Percentiles rank a stretch among this genome's conserved stretches.
phyloP scores from a whole-genome alignment of 2,329 filamentous ascomycete species.

The Hymenoscyphus linearis region DNA sequence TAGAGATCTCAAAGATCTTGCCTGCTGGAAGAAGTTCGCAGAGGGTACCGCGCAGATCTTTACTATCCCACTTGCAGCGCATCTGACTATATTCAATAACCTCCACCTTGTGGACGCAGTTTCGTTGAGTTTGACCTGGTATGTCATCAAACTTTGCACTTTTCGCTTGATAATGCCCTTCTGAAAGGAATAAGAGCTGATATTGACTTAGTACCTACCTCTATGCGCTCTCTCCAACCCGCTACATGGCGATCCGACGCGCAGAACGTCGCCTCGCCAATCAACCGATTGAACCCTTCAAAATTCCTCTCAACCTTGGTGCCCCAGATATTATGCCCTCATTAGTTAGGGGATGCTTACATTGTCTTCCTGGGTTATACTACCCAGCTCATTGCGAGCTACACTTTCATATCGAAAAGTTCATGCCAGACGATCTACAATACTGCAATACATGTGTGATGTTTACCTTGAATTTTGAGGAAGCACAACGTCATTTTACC shows the following conservation, averaged over 20 bases:
- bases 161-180: background rate
- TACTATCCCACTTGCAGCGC: conserved; percentile 17
- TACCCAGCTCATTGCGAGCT: conserved; percentile 27
- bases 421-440: background rate
- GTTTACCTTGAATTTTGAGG: background rate
- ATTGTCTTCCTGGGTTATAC: conserved; percentile 24
- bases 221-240: conserved; percentile 12
- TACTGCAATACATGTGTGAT: background rate
- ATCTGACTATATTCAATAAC: conserved; percentile 16
- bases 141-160: background rate
- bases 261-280: no score
- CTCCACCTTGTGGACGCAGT: conserved; percentile 21
- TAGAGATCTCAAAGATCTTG: background rate
- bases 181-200: background rate
- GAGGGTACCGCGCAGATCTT: conserved; percentile 9
- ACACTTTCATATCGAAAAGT: conserved; percentile 18
- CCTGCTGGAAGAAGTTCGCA: conserved; percentile 4
- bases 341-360: conserved; percentile 14
- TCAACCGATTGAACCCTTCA: no score
- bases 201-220: conserved; percentile 16
- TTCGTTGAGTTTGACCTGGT: conserved; percentile 15
- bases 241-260: background rate
- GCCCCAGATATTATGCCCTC: conserved; percentile 16
- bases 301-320: conserved; percentile 10
- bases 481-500: background rate